Evolutionary conservation across 169 alveolate species (phyloP).

Genomic region (Plasmodium ovale): DNA sequence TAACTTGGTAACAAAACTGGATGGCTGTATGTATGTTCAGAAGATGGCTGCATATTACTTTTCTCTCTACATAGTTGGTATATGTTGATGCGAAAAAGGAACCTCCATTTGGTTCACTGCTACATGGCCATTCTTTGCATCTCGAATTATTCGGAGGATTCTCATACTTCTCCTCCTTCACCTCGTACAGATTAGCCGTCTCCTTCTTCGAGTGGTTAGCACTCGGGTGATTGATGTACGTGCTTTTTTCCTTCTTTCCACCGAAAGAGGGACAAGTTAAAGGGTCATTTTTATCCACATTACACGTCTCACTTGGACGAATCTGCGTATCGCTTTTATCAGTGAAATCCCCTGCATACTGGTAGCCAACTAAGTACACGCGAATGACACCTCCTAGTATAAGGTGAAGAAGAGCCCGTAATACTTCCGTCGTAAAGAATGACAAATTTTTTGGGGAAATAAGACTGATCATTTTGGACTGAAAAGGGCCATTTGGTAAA

Average conservation of each 20-base stretch:
- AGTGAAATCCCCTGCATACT: not conserved
- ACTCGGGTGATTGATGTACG: not conserved
- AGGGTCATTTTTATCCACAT: not conserved
- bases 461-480: not conserved
- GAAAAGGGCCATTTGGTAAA: not conserved
- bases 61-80: constrained; percentile 68
- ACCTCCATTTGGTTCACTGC: constrained; percentile 2
- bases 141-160: not conserved
- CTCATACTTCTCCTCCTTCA: not conserved
- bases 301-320: not conserved
- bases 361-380: constrained; percentile 16
- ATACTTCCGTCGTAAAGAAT: constrained; percentile 21
- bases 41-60: constrained; percentile 61
- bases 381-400: constrained; percentile 37
- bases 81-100: constrained; percentile 55
- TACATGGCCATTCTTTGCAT: not conserved
- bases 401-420: constrained; percentile 24
- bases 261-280: too few relatives aligned
- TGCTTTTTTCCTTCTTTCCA: not conserved
- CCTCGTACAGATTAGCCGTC: not conserved
- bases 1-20: constrained; percentile 18
- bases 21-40: constrained; percentile 42
- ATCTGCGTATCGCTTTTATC: not conserved
- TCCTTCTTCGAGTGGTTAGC: not conserved
- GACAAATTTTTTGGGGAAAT: constrained; percentile 6